A percentile compares a stretch with the other conserved stretches of the same genome.
Evolutionary conservation across 441 rosid genomes (phyloP).

Genomic region (Brassica hybrid): DNA sequence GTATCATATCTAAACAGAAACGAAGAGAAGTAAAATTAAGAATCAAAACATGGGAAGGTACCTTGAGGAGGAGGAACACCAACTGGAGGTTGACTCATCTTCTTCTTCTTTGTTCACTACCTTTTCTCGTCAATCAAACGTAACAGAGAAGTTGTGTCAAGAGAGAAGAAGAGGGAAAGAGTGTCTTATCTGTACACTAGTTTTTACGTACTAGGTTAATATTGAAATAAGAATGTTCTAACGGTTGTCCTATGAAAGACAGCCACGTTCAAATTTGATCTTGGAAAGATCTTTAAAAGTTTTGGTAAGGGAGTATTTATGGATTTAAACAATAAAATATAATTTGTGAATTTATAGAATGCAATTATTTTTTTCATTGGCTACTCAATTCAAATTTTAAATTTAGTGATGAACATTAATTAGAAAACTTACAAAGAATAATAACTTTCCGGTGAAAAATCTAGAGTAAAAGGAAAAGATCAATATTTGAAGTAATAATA

Average conservation of each 20-base stretch:
- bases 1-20: background rate
- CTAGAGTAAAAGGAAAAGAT: background rate
- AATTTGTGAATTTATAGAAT: conserved; percentile 3
- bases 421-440: background rate
- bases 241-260: background rate
- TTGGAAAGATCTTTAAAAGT: background rate
- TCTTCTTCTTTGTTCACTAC: background rate
- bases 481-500: conserved; percentile 2
- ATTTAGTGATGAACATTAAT: background rate
- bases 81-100: conserved; percentile 10
- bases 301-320: background rate
- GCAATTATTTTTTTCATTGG: background rate
- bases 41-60: background rate
- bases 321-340: background rate
- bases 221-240: background rate
- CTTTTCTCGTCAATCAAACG: background rate
- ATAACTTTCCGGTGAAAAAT: background rate
- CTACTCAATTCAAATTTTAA: background rate
- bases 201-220: conserved; percentile 4
- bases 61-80: conserved; percentile 18
- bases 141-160: background rate
- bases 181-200: background rate
- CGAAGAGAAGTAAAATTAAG: background rate
- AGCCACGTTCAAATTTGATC: conserved; percentile 7
- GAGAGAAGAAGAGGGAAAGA: conserved; percentile 4